These are phyloP conservation scores for Boletus pseudopeckii DNA, from an alignment of 768 basidiomycete species.

Conservation along the genomic window DNA sequence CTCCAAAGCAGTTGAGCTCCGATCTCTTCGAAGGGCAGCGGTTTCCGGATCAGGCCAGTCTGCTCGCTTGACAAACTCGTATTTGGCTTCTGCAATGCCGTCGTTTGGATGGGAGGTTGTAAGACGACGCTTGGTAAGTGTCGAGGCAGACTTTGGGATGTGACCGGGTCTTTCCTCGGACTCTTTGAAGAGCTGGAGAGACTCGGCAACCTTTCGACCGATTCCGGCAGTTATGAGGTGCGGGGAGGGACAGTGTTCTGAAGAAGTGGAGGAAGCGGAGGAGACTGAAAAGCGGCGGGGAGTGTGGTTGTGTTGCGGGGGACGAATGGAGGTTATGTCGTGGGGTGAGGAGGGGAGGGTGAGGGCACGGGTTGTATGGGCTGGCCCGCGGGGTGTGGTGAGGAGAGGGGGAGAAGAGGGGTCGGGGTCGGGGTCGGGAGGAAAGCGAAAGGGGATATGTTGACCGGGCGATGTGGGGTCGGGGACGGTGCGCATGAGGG, in stretches of 20 bases:
- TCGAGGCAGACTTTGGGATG: conserved; percentile 20
- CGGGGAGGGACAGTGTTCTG: conserved; percentile 2
- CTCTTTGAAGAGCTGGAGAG: conserved; percentile 80
- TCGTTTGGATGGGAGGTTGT: conserved; percentile 39
- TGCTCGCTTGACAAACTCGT: conserved; percentile 79
- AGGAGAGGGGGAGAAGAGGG: conserved; percentile 34
- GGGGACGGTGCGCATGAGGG: not conserved
- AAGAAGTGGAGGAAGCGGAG: conserved; percentile 22
- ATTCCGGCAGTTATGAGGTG: conserved; percentile 40
- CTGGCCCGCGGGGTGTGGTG: conserved; percentile 29
- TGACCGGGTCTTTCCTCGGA: conserved; percentile 43
- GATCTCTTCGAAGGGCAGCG: conserved; percentile 65
- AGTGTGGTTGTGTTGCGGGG: conserved; percentile 27
- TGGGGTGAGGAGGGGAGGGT: conserved; percentile 33
- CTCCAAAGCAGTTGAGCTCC: conserved; percentile 59
- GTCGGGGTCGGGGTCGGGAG: not conserved
- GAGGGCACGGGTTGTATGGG: conserved; percentile 28
- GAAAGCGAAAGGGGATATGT: not conserved
- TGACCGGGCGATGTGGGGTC: not conserved
- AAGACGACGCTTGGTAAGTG: conserved; percentile 30
- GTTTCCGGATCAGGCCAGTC: conserved; percentile 83
- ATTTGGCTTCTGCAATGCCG: conserved; percentile 64
- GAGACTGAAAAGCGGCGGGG: conserved; percentile 33
- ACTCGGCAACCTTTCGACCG: conserved; percentile 80
- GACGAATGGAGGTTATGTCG: conserved; percentile 4